Evolutionary conservation across 1,284 basidiomycete genomes (phyloP).

Genomic region (Fomitopsis betulina): DNA sequence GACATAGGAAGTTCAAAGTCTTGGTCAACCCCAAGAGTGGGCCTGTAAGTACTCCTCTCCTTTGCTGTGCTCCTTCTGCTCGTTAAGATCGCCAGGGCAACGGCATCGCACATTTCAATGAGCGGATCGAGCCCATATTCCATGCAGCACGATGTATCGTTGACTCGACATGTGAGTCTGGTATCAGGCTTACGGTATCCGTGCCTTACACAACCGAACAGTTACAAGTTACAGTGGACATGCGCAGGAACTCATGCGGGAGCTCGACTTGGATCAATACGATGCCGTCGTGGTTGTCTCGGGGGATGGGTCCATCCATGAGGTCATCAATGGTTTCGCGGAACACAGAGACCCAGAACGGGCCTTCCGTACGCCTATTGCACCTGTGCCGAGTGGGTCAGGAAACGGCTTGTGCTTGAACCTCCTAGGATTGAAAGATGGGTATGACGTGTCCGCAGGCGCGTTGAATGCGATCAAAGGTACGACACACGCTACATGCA

Average conservation of each 20-base stretch:
- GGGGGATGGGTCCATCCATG: slow-evolving; percentile 88
- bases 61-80: not conserved
- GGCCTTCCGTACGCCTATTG: slow-evolving; percentile 76
- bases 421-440: slow-evolving; percentile 69
- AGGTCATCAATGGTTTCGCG: slow-evolving; percentile 91
- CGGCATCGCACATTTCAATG: slow-evolving; percentile 55
- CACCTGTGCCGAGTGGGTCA: slow-evolving; percentile 86
- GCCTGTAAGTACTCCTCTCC: slow-evolving; percentile 23
- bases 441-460: slow-evolving; percentile 71
- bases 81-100: slow-evolving; percentile 52
- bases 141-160: slow-evolving; percentile 70
- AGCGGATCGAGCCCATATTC: slow-evolving; percentile 76
- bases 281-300: slow-evolving; percentile 84
- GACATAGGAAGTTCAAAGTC: slow-evolving; percentile 53
- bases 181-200: not conserved
- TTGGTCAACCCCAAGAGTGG: slow-evolving; percentile 91
- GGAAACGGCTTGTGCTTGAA: slow-evolving; percentile 82
- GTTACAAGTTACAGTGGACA: slow-evolving; percentile 75
- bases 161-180: slow-evolving; percentile 51
- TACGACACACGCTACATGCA: slow-evolving; percentile 16
- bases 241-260: slow-evolving; percentile 66
- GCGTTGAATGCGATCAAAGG: slow-evolving; percentile 89
- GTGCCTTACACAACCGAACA: slow-evolving; percentile 26
- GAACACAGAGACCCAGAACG: slow-evolving; percentile 61
- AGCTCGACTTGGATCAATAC: slow-evolving; percentile 55